Evolutionary conservation across 2,329 filamentous ascomycete species (phyloP).

Genomic region (Ceratocystis alfenasii): DNA sequence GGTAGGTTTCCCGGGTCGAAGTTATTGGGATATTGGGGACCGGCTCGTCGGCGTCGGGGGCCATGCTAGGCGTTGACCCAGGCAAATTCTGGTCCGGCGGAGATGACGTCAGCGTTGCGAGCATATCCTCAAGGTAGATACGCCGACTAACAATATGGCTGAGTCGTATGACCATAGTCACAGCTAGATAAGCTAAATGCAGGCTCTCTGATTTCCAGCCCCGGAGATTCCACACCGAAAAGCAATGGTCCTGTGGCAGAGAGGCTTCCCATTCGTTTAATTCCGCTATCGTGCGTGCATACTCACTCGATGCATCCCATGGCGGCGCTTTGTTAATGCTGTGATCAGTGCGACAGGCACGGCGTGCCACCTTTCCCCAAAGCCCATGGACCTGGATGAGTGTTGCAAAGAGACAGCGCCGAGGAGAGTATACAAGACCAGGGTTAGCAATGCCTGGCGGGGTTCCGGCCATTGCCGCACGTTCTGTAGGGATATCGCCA

Average conservation of each 20-base stretch:
- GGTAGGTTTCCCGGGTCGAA: conserved; percentile 18
- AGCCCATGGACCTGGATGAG: conserved; percentile 31
- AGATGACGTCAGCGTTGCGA: conserved; percentile 21
- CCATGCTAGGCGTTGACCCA: conserved; percentile 21
- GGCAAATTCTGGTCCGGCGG: conserved; percentile 11
- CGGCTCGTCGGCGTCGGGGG: conserved; percentile 17
- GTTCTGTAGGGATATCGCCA: conserved; percentile 26
- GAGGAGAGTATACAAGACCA: conserved; percentile 23
- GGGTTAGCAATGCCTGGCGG: conserved; percentile 27
- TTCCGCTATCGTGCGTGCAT: conserved; percentile 23
- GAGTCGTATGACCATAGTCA: conserved; percentile 30
- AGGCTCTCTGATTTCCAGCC: conserved; percentile 29
- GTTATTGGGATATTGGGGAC: background rate
- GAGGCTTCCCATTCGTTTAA: conserved; percentile 27
- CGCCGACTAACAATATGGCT: conserved; percentile 31
- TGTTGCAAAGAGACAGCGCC: conserved; percentile 31
- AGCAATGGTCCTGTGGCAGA: conserved; percentile 28
- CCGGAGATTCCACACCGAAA: conserved; percentile 31
- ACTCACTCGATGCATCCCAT: conserved; percentile 27
- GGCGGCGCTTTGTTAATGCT: conserved; percentile 18
- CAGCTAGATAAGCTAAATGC: conserved; percentile 30
- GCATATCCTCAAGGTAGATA: conserved; percentile 29
- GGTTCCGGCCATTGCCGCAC: conserved; percentile 30
- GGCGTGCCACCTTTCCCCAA: conserved; percentile 30
- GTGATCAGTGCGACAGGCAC: conserved; percentile 24